A percentile compares a stretch with the other conserved stretches of the same genome.
Evolutionary conservation across 345 rosid species (phyloP).

Genomic region (Hypericum androsaemum): DNA sequence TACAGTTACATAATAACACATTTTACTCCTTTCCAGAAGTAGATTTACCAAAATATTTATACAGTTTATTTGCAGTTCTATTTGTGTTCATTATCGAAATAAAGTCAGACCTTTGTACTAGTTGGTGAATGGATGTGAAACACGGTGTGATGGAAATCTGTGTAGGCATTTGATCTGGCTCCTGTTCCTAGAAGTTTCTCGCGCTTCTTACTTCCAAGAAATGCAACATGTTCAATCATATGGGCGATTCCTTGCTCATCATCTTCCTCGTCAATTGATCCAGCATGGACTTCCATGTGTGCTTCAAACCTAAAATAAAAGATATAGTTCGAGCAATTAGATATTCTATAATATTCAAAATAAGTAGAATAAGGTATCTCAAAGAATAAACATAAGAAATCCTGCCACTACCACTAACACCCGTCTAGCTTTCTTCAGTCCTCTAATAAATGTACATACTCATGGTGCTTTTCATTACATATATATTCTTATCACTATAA

Average conservation of each 20-base stretch:
- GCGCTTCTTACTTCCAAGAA: slow-evolving; percentile 97
- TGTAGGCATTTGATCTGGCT: slow-evolving; percentile 96
- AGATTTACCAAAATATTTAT: slow-evolving; percentile 3
- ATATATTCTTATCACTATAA: too few relatives aligned
- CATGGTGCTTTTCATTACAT: too few relatives aligned
- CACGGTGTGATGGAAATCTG: slow-evolving; percentile 98
- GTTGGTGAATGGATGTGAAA: slow-evolving; percentile 98
- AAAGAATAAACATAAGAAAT: neutral
- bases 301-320: slow-evolving; percentile 79
- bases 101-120: slow-evolving; percentile 63
- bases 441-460: neutral
- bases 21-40: too few relatives aligned
- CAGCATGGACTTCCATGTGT: slow-evolving; percentile 98
- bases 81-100: too few relatives aligned
- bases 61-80: too few relatives aligned
- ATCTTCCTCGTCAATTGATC: slow-evolving; percentile 95
- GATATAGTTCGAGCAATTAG: too few relatives aligned
- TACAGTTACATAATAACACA: too few relatives aligned
- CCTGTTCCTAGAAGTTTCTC: slow-evolving; percentile 99
- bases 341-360: too few relatives aligned
- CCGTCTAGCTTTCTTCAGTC: too few relatives aligned
- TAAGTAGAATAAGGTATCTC: too few relatives aligned
- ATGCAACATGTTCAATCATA: slow-evolving; percentile 99
- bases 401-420: too few relatives aligned
- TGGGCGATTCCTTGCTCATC: slow-evolving; percentile 99